Base-by-base conservation (phyloP, 768 basidiomycete genomes). In the Auriscalpium orientale region DNA sequence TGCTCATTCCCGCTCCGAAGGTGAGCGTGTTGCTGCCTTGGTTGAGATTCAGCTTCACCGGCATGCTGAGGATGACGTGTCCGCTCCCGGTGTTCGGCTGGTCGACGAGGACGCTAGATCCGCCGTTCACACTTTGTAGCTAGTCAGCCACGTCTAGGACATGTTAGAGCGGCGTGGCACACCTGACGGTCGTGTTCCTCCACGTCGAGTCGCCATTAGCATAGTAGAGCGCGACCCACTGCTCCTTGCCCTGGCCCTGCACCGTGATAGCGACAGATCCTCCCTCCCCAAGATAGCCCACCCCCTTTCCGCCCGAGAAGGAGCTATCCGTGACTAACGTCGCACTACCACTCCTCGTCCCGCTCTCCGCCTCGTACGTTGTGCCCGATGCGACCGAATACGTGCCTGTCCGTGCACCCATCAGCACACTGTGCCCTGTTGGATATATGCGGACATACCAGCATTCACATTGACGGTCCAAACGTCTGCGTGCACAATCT, bases 141-240 rank as follows among this genome's bases (percentile, higher is more conserved):
- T 2, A 5, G 1, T 28, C 28, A 28, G 4, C 7, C 28, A 7
- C 5, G 28, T 28, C 28, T 5, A 28, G 28, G 28, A 5, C 28
- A 28, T 28, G 28, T 28, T 4, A 28, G 7, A 28, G 7, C 5
- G 28, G 28, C 28, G 28, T 28, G 2, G 28, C 28, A 22, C 59
- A 79, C 81, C 80, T 83, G 56, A 84, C 71, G 4, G 82, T 84
- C 8, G 78, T 80, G 62, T 77, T 83, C 54, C 82, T 71, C 79
- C 79, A 85, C 1, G 73, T 68, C 0, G 78, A 79, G 58, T 84
- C 83, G 34, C 79, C 80, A 62, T 84, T 84, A 6, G 82, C 79
- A 63, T 76, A 81, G 64, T 82, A 81, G 28, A 83, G 66, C 8
- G 81, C 71, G n/a, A 84, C 75, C 83, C 82, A 84, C 62, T 84